Conservation (phyloP, 1,139 yeast genomes). For the Candida tropicalis region DNA sequence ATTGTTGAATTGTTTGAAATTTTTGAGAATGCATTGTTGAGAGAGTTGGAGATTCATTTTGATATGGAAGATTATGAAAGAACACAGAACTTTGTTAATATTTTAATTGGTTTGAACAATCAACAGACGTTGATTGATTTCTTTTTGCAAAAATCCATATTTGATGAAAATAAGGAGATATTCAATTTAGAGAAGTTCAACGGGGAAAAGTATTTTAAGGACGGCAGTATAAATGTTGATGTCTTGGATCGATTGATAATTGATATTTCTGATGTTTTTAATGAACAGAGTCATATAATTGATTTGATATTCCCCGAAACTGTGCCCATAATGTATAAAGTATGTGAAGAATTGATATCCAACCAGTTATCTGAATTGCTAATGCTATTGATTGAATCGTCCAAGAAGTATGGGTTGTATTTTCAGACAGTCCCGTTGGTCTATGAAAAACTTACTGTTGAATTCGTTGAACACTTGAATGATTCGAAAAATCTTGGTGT, state of each 20-base stretch:
- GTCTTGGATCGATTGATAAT: conserved; percentile 27
- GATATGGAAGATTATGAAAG: conserved; percentile 50
- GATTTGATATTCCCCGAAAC: conserved; percentile 43
- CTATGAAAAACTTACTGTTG: conserved; percentile 29
- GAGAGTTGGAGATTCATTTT: conserved; percentile 68
- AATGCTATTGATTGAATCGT: conserved; percentile 29
- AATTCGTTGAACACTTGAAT: conserved; percentile 28
- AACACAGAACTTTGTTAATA: conserved; percentile 37
- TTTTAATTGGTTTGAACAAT: conserved; percentile 35
- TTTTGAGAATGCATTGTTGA: conserved; percentile 70
- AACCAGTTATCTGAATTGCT: conserved; percentile 44
- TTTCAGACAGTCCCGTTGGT: conserved; percentile 34
- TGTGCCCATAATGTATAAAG: conserved; percentile 52
- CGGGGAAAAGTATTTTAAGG: conserved; percentile 22
- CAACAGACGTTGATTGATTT: conserved; percentile 50
- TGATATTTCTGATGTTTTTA: conserved; percentile 35
- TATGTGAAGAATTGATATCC: conserved; percentile 47
- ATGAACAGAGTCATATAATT: conserved; percentile 37
- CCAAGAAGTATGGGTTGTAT: conserved; percentile 32
- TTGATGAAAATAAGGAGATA: conserved; percentile 37
- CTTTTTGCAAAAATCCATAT: conserved; percentile 47
- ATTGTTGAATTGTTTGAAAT: conserved; percentile 64
- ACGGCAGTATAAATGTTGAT: conserved; percentile 19
- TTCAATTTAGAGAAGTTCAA: conserved; percentile 33
- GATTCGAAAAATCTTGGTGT: conserved; percentile 39